Evolutionary conservation across 257 asterid genomes (phyloP), one percentile per base, ranked within the genome.

Genomic region (Euphrasia confusa): DNA sequence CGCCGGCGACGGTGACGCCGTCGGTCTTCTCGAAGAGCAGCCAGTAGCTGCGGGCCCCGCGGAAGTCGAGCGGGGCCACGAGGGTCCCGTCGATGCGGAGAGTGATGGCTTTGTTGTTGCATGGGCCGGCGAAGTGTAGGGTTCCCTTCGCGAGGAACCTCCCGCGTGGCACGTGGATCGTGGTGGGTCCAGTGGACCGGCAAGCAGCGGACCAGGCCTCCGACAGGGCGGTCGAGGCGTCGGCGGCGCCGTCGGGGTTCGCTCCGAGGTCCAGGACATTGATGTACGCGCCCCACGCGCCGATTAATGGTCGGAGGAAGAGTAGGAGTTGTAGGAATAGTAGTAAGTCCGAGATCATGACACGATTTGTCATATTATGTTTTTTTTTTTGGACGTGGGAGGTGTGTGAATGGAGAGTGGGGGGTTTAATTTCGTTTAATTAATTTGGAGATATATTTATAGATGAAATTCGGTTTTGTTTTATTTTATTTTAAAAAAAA

Each of bases 121-220:
- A 88, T 4, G 83, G 84, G 0, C 92, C 95, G 8, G 4, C 54
- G 13, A 85, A 78, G 3, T 44, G 52, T 7, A 72, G 33, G 49
- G 57, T 42, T 45, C 17, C 17, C 7, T 11, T 26, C n/a, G 78
- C 50, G 56, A 77, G 55, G 76, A 74, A 83, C 40, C 70, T 73
- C 86, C 95, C 3, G 6, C 40, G 65, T 5, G 96, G 96, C 2
- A 83, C 77, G 33, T 66, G 61, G 35, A 88, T 77, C 2, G 73
- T 66, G 64, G 79, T 68, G 33, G 92, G 79, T 0, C 60, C 15
- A 5, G 58, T 4, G 8, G 85, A 77, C 42, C 68, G 80, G 58
- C 96, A 88, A n/a, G 89, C 94, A 4, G 68, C 50, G 4, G 53
- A 40, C 95, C 95, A 87, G 40, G 88, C 95, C 18, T 32, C 68